phyloP scores from a whole-genome alignment of 306 rosid species.

The Geum urbanum region DNA sequence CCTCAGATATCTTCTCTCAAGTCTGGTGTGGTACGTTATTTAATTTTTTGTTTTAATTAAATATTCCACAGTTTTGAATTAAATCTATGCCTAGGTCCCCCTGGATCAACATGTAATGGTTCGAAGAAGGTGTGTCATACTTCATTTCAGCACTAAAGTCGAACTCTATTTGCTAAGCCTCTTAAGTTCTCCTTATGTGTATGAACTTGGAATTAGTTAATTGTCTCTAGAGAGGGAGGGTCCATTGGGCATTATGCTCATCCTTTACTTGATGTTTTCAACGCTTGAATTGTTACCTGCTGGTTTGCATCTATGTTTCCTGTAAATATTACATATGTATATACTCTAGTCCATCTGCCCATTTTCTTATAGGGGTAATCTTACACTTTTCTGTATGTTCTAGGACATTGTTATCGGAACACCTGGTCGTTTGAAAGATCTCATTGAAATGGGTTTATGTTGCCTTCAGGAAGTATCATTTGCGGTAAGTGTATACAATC shows the following conservation, averaged over 20 bases:
- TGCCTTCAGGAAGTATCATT: slow-evolving; percentile 70
- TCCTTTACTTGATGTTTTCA: background rate
- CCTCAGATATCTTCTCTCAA: slow-evolving; percentile 74
- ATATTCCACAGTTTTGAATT: slow-evolving; percentile 4
- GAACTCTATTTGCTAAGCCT: too few species aligned
- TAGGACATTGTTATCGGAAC: slow-evolving; percentile 96
- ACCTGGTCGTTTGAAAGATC: slow-evolving; percentile 93
- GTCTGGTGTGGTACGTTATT: slow-evolving; percentile 81
- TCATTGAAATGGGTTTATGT: slow-evolving; percentile 79
- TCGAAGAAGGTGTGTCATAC: too few species aligned
- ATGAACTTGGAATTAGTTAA: background rate
- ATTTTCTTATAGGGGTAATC: background rate
- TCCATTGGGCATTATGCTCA: background rate
- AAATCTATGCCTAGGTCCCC: background rate
- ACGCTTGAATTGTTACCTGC: background rate
- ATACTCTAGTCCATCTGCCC: background rate
- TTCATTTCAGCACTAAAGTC: background rate
- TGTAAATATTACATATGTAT: background rate
- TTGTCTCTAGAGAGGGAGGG: background rate
- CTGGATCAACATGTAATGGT: background rate
- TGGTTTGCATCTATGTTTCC: background rate
- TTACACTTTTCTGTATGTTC: background rate
- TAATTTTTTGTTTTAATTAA: slow-evolving; percentile 24
- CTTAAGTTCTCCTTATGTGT: too few species aligned
- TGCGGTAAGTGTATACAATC: slow-evolving; percentile 53